phyloP scores from a whole-genome alignment of 129 eudicot genomes.

The Escallonia herrerae region DNA sequence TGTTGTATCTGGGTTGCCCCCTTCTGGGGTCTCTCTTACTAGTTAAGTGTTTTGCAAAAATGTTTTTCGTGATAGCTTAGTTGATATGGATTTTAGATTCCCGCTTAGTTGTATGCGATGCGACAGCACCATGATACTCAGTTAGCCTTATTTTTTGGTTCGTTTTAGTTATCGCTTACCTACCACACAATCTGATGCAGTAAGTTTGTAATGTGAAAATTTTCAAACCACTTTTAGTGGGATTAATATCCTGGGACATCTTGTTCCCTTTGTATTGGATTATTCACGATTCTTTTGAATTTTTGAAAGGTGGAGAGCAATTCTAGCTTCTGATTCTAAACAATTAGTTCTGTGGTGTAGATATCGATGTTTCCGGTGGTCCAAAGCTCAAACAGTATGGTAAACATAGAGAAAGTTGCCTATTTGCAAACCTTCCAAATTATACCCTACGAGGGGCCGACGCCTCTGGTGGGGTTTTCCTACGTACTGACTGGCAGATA shows the following conservation, averaged over 20 bases:
- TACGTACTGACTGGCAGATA: conserved; percentile 84
- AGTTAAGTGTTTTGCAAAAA: too few species aligned
- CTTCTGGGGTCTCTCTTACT: too few species aligned
- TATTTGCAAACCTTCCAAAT: conserved; percentile 19
- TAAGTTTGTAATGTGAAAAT: too few species aligned
- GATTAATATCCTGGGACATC: neutral
- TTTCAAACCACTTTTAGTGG: neutral
- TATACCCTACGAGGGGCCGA: conserved; percentile 25
- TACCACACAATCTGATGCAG: conserved; percentile 1
- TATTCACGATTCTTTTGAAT: neutral
- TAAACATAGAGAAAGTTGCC: conserved; percentile 24
- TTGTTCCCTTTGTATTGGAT: too few species aligned
- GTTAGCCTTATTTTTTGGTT: too few species aligned
- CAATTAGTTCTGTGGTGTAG: too few species aligned
- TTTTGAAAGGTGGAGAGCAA: neutral
- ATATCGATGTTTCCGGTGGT: conserved; percentile 40
- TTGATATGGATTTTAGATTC: too few species aligned
- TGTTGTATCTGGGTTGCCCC: too few species aligned
- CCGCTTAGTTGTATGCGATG: too few species aligned
- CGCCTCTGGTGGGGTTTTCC: conserved; percentile 40
- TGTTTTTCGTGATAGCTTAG: too few species aligned
- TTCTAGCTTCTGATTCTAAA: neutral
- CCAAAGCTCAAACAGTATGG: conserved; percentile 29
- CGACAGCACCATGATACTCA: too few species aligned
- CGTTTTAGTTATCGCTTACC: neutral